A percentile compares a stretch with the other conserved stretches of the same genome.
These are phyloP conservation scores for Hymenotorrendiella dingleyae DNA, from an alignment of 2,329 filamentous ascomycete species.

Conservation along the genomic window DNA sequence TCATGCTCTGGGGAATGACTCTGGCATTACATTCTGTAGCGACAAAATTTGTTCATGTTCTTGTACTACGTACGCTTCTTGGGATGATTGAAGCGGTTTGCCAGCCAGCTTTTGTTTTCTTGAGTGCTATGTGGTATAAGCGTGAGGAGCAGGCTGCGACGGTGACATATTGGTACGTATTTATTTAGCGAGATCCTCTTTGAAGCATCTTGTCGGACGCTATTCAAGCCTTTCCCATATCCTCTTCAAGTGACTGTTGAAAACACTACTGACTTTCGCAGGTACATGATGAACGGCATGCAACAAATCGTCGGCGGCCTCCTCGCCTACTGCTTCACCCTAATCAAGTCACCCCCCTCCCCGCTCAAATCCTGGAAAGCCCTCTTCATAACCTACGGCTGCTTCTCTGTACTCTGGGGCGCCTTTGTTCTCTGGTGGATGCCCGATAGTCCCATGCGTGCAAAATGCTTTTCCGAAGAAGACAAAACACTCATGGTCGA, in stretches of 20 bases:
- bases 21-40: slow-evolving; percentile 57
- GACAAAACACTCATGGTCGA: slow-evolving; percentile 35
- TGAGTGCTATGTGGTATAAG: slow-evolving; percentile 68
- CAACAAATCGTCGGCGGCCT: slow-evolving; percentile 62
- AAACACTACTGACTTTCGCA: no score
- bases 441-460: slow-evolving; percentile 16
- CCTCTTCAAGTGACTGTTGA: no score
- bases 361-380: slow-evolving; percentile 57
- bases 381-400: slow-evolving; percentile 41
- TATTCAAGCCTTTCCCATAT: no score
- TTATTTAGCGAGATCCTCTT: no score
- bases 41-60: slow-evolving; percentile 52
- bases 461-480: slow-evolving; percentile 18
- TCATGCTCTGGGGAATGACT: slow-evolving; percentile 47
- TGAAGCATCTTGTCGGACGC: no score
- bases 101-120: slow-evolving; percentile 60
- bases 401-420: slow-evolving; percentile 39
- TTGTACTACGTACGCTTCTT: slow-evolving; percentile 60
- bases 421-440: slow-evolving; percentile 33
- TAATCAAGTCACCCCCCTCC: slow-evolving; percentile 38
- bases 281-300: slow-evolving; percentile 71
- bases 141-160: slow-evolving; percentile 60
- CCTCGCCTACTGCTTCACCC: slow-evolving; percentile 54
- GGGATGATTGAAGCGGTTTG: slow-evolving; percentile 64
- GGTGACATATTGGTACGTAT: slow-evolving; percentile 41